Conservation (phyloP, 2,329 filamentous ascomycete genomes). For the Alternaria alternata region DNA sequence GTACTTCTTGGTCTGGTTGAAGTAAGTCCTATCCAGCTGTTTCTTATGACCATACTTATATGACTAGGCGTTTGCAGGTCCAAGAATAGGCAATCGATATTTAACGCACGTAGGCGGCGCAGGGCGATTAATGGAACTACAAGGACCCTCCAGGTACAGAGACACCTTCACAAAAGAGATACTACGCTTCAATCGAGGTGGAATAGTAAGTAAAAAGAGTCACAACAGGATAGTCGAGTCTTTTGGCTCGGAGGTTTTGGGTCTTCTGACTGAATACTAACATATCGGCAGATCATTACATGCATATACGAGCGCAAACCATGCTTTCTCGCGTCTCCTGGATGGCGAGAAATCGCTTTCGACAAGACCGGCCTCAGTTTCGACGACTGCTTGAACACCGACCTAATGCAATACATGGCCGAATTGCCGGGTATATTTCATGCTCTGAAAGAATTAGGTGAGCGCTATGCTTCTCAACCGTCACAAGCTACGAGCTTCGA, state of each 20-base stretch:
- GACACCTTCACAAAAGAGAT: conserved; percentile 45
- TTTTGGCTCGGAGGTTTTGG: not conserved
- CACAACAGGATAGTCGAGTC: not conserved
- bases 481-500: conserved; percentile 8
- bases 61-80: conserved; percentile 41
- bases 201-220: conserved; percentile 34
- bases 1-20: conserved; percentile 45
- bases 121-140: conserved; percentile 43
- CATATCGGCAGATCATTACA: conserved; percentile 37
- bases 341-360: conserved; percentile 46
- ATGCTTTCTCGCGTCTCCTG: conserved; percentile 41
- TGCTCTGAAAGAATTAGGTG: conserved; percentile 34
- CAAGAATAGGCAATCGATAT: conserved; percentile 41
- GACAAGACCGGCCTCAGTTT: conserved; percentile 38
- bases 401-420: conserved; percentile 39
- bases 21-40: conserved; percentile 18
- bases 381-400: conserved; percentile 40
- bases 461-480: conserved; percentile 7
- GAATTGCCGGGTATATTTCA: conserved; percentile 38
- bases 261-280: conserved; percentile 3
- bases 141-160: conserved; percentile 36
- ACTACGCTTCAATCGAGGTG: conserved; percentile 40
- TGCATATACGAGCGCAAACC: conserved; percentile 42
- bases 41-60: not conserved
- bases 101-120: conserved; percentile 45